phyloP scores from a whole-genome alignment of 2,329 filamentous ascomycete species.

The Dothistroma pini region DNA sequence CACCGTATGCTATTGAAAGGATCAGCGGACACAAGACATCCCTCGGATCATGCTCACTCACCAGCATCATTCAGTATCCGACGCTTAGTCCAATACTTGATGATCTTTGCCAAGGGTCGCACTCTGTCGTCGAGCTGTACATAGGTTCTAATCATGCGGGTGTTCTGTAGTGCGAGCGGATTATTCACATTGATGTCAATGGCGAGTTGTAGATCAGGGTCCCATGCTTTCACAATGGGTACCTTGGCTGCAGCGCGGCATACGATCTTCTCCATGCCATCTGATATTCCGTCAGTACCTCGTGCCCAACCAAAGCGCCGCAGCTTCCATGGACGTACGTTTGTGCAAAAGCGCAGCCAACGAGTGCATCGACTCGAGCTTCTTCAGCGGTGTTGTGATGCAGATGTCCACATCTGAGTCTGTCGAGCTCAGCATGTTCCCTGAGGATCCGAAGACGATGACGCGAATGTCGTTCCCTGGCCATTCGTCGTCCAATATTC shows the following conservation, averaged over 20 bases:
- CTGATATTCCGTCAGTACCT: constrained; percentile 48
- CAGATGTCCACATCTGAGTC: constrained; percentile 99
- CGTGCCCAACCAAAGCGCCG: neutral
- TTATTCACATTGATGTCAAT: constrained; percentile 99
- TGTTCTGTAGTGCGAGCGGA: constrained; percentile 89
- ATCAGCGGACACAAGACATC: constrained; percentile 10
- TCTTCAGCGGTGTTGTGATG: constrained; percentile 86
- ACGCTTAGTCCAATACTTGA: constrained; percentile 95
- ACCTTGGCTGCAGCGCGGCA: constrained; percentile 95
- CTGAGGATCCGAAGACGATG: constrained; percentile 95
- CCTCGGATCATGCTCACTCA: constrained; percentile 45
- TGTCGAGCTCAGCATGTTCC: constrained; percentile 89
- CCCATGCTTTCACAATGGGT: constrained; percentile 98
- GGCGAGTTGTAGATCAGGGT: constrained; percentile 81
- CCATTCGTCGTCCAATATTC: constrained; percentile 85
- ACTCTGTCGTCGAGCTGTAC: constrained; percentile 90
- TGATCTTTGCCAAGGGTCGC: constrained; percentile 87
- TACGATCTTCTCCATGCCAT: constrained; percentile 94
- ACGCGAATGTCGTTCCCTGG: constrained; percentile 86
- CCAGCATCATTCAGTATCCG: constrained; percentile 95
- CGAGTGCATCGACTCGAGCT: constrained; percentile 83
- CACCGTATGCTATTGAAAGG: constrained; percentile 67
- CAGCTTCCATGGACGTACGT: constrained; percentile 1
- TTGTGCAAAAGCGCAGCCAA: constrained; percentile 73
- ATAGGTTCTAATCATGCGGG: constrained; percentile 95